Percentiles rank a stretch among this genome's conserved stretches.
phyloP scores from a whole-genome alignment of 2,329 filamentous ascomycete species.

The Epichloe baconii region DNA sequence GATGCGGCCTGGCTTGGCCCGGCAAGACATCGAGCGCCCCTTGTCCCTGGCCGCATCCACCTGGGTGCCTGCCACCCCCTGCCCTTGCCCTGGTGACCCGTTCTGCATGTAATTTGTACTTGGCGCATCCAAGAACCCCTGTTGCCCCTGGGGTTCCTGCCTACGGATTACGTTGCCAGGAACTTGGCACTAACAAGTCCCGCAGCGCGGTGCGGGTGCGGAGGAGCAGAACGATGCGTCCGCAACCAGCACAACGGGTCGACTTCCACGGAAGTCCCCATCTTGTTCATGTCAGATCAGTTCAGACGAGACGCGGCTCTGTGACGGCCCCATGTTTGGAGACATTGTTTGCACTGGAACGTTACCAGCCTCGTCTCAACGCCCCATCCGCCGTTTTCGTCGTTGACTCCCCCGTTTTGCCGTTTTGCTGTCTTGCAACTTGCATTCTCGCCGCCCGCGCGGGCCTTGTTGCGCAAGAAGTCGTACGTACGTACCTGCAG shows the following conservation, averaged over 20 bases:
- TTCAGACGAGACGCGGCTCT: background rate
- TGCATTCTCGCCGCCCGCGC: background rate
- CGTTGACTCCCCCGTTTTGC: background rate
- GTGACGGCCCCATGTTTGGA: background rate
- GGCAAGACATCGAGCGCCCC: too few species aligned
- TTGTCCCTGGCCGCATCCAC: too few species aligned
- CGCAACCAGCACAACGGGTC: background rate
- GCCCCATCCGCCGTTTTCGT: background rate
- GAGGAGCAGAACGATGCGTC: background rate
- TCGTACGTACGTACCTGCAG: slow-evolving; percentile 7
- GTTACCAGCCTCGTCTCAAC: background rate
- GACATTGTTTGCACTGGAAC: background rate
- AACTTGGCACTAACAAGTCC: background rate
- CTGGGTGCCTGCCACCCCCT: too few species aligned
- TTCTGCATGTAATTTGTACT: background rate
- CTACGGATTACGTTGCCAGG: background rate
- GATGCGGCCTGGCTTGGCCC: too few species aligned
- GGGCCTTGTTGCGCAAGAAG: background rate
- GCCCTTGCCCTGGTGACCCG: background rate
- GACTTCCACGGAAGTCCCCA: background rate
- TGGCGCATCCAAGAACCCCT: background rate
- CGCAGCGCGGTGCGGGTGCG: too few species aligned
- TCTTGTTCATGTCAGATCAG: background rate
- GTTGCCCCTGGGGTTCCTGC: background rate
- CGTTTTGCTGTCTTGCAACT: background rate